These are phyloP conservation scores for Fusarium redolens DNA, from an alignment of 2,329 filamentous ascomycete species.

Conservation along the genomic window DNA sequence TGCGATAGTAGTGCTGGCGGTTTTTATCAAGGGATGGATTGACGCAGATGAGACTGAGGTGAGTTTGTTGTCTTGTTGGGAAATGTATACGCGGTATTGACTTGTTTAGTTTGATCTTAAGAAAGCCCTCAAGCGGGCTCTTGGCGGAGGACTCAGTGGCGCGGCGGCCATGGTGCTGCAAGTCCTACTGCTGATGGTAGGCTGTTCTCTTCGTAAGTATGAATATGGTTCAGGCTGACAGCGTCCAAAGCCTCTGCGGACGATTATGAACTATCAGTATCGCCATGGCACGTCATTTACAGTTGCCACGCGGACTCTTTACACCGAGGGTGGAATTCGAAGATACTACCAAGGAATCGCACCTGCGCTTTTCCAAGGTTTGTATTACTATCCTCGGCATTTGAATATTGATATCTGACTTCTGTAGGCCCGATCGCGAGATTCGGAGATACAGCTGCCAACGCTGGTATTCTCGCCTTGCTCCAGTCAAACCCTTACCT, in stretches of 20 bases:
- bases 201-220: fast-evolving
- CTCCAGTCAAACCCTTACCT: conserved; percentile 60
- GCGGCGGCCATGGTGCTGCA: conserved; percentile 62
- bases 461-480: conserved; percentile 61
- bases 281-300: conserved; percentile 58
- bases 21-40: conserved; percentile 21
- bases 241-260: conserved; percentile 55
- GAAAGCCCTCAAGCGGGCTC: conserved; percentile 56
- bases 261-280: conserved; percentile 65
- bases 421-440: conserved; percentile 55
- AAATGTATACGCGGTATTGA: fast-evolving
- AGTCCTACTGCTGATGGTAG: conserved; percentile 60
- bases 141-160: conserved; percentile 60
- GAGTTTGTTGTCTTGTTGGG: fast-evolving
- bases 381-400: fast-evolving
- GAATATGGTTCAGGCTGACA: not conserved
- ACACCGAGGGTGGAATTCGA: conserved; percentile 54
- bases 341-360: conserved; percentile 60
- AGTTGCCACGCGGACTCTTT: conserved; percentile 54
- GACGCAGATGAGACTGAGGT: conserved; percentile 32
- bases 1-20: not conserved
- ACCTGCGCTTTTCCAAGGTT: conserved; percentile 59
- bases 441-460: conserved; percentile 62
- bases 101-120: conserved; percentile 56
- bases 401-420: not conserved